Conservation (phyloP, 805 yeast genomes). For the Suhomyces sp. region DNA sequence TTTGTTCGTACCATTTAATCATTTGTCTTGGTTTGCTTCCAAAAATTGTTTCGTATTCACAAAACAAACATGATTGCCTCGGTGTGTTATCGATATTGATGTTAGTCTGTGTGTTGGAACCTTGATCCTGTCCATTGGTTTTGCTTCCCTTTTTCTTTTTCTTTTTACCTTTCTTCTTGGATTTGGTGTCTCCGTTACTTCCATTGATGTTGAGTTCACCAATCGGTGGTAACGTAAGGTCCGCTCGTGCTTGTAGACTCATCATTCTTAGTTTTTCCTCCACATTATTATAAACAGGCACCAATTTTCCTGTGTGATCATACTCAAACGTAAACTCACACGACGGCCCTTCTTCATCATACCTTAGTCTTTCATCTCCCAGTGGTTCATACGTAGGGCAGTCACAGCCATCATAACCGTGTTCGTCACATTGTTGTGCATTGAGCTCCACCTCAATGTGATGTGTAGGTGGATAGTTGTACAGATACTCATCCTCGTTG, state of each 20-base stretch:
- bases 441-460: constrained; percentile 45
- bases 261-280: constrained; percentile 38
- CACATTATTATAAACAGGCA: constrained; percentile 40
- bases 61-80: constrained; percentile 42
- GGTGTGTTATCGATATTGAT: neutral
- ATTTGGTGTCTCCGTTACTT: constrained; percentile 6
- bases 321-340: constrained; percentile 48
- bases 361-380: constrained; percentile 5
- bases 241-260: constrained; percentile 20
- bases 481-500: constrained; percentile 25
- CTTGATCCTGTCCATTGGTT: no score
- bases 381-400: constrained; percentile 20
- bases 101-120: constrained; percentile 5
- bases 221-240: constrained; percentile 13
- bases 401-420: constrained; percentile 26
- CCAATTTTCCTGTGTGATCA: constrained; percentile 39
- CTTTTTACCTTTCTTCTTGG: constrained; percentile 21
- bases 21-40: constrained; percentile 51
- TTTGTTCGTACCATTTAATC: constrained; percentile 49
- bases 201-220: constrained; percentile 11
- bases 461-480: constrained; percentile 32
- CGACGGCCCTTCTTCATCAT: constrained; percentile 35
- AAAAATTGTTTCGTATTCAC: constrained; percentile 53
- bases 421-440: constrained; percentile 31
- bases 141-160: constrained; percentile 17